Base-by-base conservation (phyloP, 148 eudicot species). In the Nepenthes gracilis region DNA sequence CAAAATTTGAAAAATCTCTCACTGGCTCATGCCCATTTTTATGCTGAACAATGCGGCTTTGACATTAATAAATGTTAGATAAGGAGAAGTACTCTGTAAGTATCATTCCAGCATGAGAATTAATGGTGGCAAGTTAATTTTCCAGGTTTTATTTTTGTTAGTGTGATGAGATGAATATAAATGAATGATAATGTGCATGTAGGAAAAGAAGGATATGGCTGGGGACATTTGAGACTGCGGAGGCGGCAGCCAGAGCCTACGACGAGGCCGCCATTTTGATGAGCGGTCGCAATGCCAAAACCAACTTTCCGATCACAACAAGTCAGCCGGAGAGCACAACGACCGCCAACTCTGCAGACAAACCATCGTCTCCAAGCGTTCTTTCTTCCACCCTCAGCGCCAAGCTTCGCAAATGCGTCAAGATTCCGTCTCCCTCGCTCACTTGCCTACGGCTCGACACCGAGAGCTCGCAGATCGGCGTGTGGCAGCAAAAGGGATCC, bases 401-500 rank as follows among this genome's bases (percentile, higher is more conserved):
- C 1, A 82, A 82, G 61, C 86, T 82, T 7, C 64, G 79, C 1
- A 76, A 72, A 36, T 65, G 77, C 11, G 70, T 72, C 33, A 77
- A 74, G 34, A 62, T 64, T 0, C 74, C 67, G 0, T 76, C 75
- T 0, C 83, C 83, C 9, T 82, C 86, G 2, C 68, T 82, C 38
- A 82, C 83, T 2, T 82, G 86, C 60, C 67, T 82, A 5, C 64
- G 83, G 61, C 79, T 82, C 1, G 87, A 82, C 77, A 73, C 77
- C 3, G 69, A 76, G 38, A 82, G 57, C 59, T 76, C 81, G 37
- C 70, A 79, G 55, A 79, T 82, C 23, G 81, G 87, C 0, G 79
- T 82, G 0, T 82, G 87, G 87, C 87, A 82, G 83, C 83, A 82
- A 49, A 79, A 69, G 73, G 36, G 81, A 14, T 70, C 82, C 2